Evolutionary conservation across 108 stramenopile species (phyloP), one percentile per base, ranked within the genome.

Genomic region (Thalassiosira profunda): DNA sequence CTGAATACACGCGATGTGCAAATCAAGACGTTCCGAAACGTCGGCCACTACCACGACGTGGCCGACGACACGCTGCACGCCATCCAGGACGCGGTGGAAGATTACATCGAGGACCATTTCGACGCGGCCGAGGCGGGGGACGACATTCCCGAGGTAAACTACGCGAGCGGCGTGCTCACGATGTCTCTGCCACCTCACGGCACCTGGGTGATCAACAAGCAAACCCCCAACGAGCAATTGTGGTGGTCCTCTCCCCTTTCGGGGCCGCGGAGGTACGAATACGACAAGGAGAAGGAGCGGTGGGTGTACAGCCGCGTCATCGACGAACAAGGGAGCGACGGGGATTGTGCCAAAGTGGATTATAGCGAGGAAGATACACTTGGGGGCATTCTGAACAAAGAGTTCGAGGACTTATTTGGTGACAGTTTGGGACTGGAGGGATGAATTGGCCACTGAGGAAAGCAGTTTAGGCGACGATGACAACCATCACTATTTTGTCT

Each of bases 121-220:
- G 81, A 88, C 30, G 63, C 44, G 26, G 42, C 30, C 30, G 56
- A 70, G 12, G 35, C 4, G 0, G 41, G 45, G 18, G 67, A 56
- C 4, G 76, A 45, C 14, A 75, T 86, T 24, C 81, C 78, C 12
- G 94, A 95, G 65, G 81, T 88, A 0, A 80, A 76, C 29, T 83
- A 81, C 41, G 82, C 94, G 7, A 69, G 59, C 34, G 94, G 94
- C 5, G 94, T 95, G 6, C 68, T 95, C 36, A 95, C 89, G 8
- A 63, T 95, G 14, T 51, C 65, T 7, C 53, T 95, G 9, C 88
- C 87, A 14, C 85, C 86, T 4, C 88, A 92, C 64, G 91, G 95
- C 9, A 93, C 93, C 20, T 98, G 92, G 90, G 98, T 98, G 1
- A 67, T 98, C 23, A 98, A 98, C 81, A 98, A 98, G 74, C 98